phyloP scores from a whole-genome alignment of 1,139 yeast genomes.

The Hyphopichia pseudoburtonii region DNA sequence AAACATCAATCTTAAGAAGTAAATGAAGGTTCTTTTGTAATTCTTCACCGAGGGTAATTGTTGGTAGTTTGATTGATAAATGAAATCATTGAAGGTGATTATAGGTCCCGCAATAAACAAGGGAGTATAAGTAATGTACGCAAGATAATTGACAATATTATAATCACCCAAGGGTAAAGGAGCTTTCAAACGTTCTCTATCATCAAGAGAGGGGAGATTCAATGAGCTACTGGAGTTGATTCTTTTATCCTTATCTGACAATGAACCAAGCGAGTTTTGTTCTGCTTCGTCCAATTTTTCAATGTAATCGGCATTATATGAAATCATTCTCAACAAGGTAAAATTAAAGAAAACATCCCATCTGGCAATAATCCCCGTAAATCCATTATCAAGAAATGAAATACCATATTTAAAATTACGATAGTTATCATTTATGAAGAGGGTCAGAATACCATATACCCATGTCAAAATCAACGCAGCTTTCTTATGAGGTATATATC shows the following conservation, averaged over 20 bases:
- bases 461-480: slow-evolving; percentile 52
- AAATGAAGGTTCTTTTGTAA: slow-evolving; percentile 52
- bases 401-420: slow-evolving; percentile 56
- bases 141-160: slow-evolving; percentile 59
- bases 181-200: slow-evolving; percentile 65
- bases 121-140: slow-evolving; percentile 84
- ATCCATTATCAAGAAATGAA: slow-evolving; percentile 53
- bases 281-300: slow-evolving; percentile 32
- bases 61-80: slow-evolving; percentile 62
- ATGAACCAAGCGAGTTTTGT: slow-evolving; percentile 10
- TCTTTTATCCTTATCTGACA: slow-evolving; percentile 9
- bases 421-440: slow-evolving; percentile 74
- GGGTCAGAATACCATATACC: slow-evolving; percentile 72
- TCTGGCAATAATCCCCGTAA: slow-evolving; percentile 73
- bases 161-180: slow-evolving; percentile 65
- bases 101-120: slow-evolving; percentile 94
- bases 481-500: slow-evolving; percentile 28
- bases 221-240: slow-evolving; percentile 8
- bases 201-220: slow-evolving; percentile 38
- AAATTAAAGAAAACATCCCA: slow-evolving; percentile 98
- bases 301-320: slow-evolving; percentile 77
- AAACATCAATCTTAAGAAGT: slow-evolving; percentile 65
- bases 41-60: slow-evolving; percentile 42
- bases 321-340: slow-evolving; percentile 77
- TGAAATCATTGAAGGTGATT: slow-evolving; percentile 85